A percentile compares a stretch with the other conserved stretches of the same genome.
Conservation (phyloP, 192 early-diverging fungal genomes). For the Jimgerdemannia lactiflua region DNA sequence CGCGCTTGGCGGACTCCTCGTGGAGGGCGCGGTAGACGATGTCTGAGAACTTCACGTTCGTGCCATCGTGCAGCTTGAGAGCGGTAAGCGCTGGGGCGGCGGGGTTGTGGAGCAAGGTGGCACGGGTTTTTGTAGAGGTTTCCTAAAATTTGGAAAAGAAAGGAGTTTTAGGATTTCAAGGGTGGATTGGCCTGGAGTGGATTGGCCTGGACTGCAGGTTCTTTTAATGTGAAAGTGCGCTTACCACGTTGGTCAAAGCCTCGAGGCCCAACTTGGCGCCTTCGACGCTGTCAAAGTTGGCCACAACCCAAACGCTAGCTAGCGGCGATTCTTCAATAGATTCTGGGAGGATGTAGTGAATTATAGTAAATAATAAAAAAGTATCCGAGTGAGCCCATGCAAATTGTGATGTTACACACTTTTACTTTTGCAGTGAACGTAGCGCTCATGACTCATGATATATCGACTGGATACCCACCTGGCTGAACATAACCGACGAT, state of each 20-base stretch:
- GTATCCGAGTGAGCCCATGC: background rate
- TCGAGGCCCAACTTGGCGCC: slow-evolving; percentile 51
- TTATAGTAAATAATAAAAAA: background rate
- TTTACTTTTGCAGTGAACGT: no score
- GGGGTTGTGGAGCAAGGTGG: slow-evolving; percentile 55
- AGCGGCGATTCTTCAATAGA: slow-evolving; percentile 3
- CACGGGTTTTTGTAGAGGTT: slow-evolving; percentile 27
- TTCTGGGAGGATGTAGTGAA: slow-evolving; percentile 1
- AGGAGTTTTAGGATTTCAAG: background rate
- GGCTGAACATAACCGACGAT: background rate
- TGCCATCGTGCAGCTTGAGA: background rate
- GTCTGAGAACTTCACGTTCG: slow-evolving; percentile 3
- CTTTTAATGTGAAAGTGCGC: background rate
- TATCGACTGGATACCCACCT: background rate
- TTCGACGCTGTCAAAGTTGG: slow-evolving; percentile 47
- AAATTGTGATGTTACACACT: no score
- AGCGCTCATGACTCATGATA: no score
- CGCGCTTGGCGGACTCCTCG: background rate
- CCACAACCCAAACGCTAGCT: slow-evolving; percentile 45
- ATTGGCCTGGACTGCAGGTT: background rate
- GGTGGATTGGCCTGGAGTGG: background rate
- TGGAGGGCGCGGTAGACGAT: slow-evolving; percentile 8
- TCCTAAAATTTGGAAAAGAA: slow-evolving; percentile 12
- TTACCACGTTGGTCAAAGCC: slow-evolving; percentile 45
- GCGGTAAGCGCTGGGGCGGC: background rate